These are phyloP conservation scores for Detonula confervacea DNA, from an alignment of 352 stramenopile species.

Conservation along the genomic window DNA sequence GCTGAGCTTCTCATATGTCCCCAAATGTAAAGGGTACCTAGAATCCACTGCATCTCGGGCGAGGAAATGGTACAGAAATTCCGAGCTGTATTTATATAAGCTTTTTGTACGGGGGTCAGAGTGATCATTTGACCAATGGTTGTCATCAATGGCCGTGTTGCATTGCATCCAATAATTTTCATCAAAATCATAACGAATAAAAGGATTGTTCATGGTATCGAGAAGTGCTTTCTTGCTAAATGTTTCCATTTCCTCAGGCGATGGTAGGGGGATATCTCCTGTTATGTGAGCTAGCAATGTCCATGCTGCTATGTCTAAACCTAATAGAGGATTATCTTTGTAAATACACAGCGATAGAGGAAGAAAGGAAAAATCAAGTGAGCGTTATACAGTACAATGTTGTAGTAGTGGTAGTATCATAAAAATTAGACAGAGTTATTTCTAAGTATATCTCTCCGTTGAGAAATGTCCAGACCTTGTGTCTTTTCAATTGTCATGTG, in stretches of 20 bases:
- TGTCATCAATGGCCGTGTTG: slow-evolving; percentile 1
- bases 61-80: slow-evolving; percentile 18
- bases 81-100: slow-evolving; percentile 8
- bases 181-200: slow-evolving; percentile 10
- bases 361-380: no score
- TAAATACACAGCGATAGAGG: no score
- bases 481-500: slow-evolving; percentile 1
- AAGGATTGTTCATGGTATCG: slow-evolving; percentile 32
- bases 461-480: neutral
- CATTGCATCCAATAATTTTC: slow-evolving; percentile 22
- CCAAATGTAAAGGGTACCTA: slow-evolving; percentile 55
- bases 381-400: no score
- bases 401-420: no score
- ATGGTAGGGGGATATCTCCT: slow-evolving; percentile 26
- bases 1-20: slow-evolving; percentile 50
- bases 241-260: slow-evolving; percentile 49
- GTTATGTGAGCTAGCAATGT: slow-evolving; percentile 44
- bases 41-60: slow-evolving; percentile 45
- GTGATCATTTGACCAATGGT: slow-evolving; percentile 34
- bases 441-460: neutral
- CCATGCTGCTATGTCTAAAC: slow-evolving; percentile 52
- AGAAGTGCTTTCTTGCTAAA: slow-evolving; percentile 32
- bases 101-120: neutral
- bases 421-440: no score
- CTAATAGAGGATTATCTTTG: slow-evolving; percentile 34